Evolutionary conservation across 352 stramenopile species (phyloP), one percentile per base, ranked within the genome.

Genomic region (Albugo laibachii): DNA sequence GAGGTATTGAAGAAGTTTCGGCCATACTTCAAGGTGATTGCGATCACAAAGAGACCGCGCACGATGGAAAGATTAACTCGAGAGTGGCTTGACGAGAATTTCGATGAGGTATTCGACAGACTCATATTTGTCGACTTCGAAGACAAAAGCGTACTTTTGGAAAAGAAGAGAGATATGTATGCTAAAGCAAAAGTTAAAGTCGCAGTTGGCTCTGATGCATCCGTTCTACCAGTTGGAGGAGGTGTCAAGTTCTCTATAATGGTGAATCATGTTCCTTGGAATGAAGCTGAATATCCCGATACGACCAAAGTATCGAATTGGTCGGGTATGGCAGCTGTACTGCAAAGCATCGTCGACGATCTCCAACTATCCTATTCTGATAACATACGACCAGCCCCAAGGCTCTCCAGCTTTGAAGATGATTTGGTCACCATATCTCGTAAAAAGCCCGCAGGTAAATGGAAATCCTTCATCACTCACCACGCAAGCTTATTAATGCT

Each of bases 351-450:
- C 4, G 51, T 73, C 14, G 49, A 57, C 16, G 59, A 79, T n/a
- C 49, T 81, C 19, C 45, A 66, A 12, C 49, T 86, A 15, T 58
- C 66, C 27, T 56, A 63, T 1, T 15, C 51, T 0, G 60, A 72
- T 3, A 78, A 77, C 47, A 52, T 74, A 15, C 58, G 50, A 24
- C 15, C 63, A 18, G 71, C 69, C 0, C 63, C 74, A 5, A 80
- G 79, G 49, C 65, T 86, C 10, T 53, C 71, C 36, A 54, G 67
- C 13, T 80, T 75, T 57, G 78, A 63, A 41, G 74, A 86, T 49
- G 74, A 86, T 42, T 50, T 83, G 18, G 74, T 86, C 18, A 78
- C 69, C 0, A 64, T 86, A 8, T 83, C 70, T 16, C 72, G 54
- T 12, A 63, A 66, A 45, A 86, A 83, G 53, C 69, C 74, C 11